Evolutionary conservation across 164 flowering plant species (phyloP), one percentile per base, ranked within the genome.

Genomic region (Aristolochia contorta): DNA sequence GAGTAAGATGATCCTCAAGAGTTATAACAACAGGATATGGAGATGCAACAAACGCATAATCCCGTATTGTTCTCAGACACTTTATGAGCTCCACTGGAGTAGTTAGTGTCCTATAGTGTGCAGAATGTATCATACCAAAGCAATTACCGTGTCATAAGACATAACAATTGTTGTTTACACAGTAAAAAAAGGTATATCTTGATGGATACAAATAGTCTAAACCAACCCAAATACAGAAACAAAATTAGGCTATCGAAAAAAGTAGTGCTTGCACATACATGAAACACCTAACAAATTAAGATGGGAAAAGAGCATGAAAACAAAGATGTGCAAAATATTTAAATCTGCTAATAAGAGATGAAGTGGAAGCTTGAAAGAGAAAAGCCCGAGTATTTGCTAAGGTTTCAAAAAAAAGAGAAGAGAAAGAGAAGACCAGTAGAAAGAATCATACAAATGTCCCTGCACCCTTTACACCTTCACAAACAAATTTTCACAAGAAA

Each of bases 1-100:
- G 76, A 12, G 88, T 79, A 43, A 84, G 85, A 65, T 86, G 94
- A 43, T 86, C 90, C 74, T 86, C 94, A 19, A 86, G 64, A 54
- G 94, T 86, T 55, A 86, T 73, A n/a, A 86, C 66, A n/a, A 86
- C 83, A 13, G 90, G 87, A 67, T 80, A 85, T n/a, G 77, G 76
- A 62, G 91, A 83, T 57, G 62, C 61, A 47, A 54, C 65, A 70
- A 85, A 85, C 16, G 86, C 88, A 68, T 80, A 55, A 57, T 79
- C 82, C 69, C 75, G 85, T 47, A 87, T 87, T 58, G 96, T 77
- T 72, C 62, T 77, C 78, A 87, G 75, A 64, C 96, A 87, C 68
- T 75, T 79, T 61, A 78, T 72, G 49, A 85, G 87, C 6, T 78
- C 24, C 59, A 86, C 87, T 0, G 93, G 88, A 51, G 82, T 54